Conservation (phyloP, 257 asterid species). For the Gentiana macrophylla region DNA sequence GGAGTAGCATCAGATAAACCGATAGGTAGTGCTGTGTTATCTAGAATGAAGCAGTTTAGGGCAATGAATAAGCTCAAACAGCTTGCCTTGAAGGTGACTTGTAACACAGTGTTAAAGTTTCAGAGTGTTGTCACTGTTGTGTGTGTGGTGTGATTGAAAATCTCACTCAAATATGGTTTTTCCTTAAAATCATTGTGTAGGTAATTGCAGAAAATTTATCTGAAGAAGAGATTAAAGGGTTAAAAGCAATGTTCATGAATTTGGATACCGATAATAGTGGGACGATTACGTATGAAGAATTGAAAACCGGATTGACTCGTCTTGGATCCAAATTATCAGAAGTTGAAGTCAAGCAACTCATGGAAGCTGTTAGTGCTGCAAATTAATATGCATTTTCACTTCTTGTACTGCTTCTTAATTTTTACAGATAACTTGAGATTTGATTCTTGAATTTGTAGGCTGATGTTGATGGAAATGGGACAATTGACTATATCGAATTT, state of each 20-base stretch:
- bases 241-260: conserved; percentile 63
- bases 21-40: conserved; percentile 72
- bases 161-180: no score
- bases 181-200: conserved; percentile 15
- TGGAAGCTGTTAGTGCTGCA: conserved; percentile 71
- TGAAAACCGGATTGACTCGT: conserved; percentile 76
- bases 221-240: conserved; percentile 87
- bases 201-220: conserved; percentile 86
- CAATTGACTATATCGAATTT: conserved; percentile 85
- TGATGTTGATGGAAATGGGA: conserved; percentile 92
- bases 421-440: conserved; percentile 1
- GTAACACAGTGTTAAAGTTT: no score
- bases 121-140: background rate
- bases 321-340: conserved; percentile 80
- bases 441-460: conserved; percentile 40
- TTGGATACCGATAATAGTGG: conserved; percentile 82
- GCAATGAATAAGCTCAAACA: conserved; percentile 81
- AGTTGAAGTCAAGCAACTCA: conserved; percentile 73
- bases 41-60: conserved; percentile 82
- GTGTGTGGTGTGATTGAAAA: background rate
- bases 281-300: conserved; percentile 76
- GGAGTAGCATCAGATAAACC: conserved; percentile 75
- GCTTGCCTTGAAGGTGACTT: conserved; percentile 59
- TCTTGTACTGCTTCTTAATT: conserved; percentile 3
- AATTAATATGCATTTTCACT: background rate